These are phyloP conservation scores for Gossypium laxum DNA, from an alignment of 441 rosid species.

Conservation along the genomic window DNA sequence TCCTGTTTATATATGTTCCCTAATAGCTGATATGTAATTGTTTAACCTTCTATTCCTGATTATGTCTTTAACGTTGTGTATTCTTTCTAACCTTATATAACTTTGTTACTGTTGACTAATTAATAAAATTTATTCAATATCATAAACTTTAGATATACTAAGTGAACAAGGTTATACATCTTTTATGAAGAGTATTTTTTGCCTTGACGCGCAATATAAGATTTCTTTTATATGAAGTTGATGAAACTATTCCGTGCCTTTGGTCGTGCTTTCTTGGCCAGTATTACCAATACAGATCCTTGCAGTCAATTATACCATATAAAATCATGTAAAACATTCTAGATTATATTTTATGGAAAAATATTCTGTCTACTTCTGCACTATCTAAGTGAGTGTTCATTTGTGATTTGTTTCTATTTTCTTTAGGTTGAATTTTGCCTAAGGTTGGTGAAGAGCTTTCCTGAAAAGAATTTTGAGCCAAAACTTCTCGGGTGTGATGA, in stretches of 20 bases:
- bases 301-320: not conserved
- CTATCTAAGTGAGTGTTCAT: not conserved
- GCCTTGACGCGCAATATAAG: not conserved
- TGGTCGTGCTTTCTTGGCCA: slow-evolving; percentile 1
- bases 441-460: slow-evolving; percentile 48
- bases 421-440: slow-evolving; percentile 69
- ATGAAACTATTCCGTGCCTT: not conserved
- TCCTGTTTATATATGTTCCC: too few relatives aligned
- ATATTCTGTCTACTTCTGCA: not conserved
- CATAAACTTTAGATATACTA: not conserved
- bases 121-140: not conserved
- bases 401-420: slow-evolving; percentile 20
- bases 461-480: slow-evolving; percentile 36
- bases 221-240: not conserved
- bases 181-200: not conserved
- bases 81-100: not conserved
- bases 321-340: not conserved
- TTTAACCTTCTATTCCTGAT: not conserved
- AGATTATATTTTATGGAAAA: not conserved
- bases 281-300: not conserved
- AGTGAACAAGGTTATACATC: not conserved
- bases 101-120: not conserved
- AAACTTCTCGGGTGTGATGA: slow-evolving; percentile 28
- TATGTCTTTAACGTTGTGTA: not conserved
- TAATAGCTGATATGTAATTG: not conserved